phyloP scores from a whole-genome alignment of 768 basidiomycete species.

The Psilocybe cyanescens region DNA sequence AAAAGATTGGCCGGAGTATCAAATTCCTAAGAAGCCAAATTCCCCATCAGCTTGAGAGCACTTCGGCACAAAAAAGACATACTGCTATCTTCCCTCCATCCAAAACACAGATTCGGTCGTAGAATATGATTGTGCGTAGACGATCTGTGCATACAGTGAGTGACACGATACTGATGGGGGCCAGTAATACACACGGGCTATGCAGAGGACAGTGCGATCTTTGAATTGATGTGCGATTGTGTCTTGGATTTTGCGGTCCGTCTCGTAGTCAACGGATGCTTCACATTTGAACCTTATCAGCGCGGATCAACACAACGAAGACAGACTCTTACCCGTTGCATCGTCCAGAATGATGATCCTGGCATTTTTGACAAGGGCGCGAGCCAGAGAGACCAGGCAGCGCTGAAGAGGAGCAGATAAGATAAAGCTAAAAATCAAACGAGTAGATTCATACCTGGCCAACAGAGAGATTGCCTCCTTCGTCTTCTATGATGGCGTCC shows the following conservation, averaged over 20 bases:
- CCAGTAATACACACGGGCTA: slow-evolving; percentile 63
- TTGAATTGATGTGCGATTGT: slow-evolving; percentile 85
- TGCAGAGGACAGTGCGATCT: slow-evolving; percentile 83
- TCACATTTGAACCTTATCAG: neutral
- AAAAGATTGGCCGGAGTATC: slow-evolving; percentile 77
- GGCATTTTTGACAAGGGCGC: slow-evolving; percentile 85
- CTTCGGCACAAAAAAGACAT: neutral
- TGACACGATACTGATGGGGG: neutral
- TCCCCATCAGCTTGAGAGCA: neutral
- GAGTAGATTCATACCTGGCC: slow-evolving; percentile 48
- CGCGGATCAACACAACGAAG: neutral
- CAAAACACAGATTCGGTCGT: slow-evolving; percentile 89
- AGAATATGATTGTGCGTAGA: slow-evolving; percentile 81
- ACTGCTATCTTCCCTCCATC: slow-evolving; percentile 71
- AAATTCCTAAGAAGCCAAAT: slow-evolving; percentile 55
- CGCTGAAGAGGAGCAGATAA: slow-evolving; percentile 43
- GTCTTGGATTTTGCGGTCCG: slow-evolving; percentile 87
- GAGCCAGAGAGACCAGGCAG: slow-evolving; percentile 81
- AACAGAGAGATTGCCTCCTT: slow-evolving; percentile 82
- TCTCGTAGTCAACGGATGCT: slow-evolving; percentile 87
- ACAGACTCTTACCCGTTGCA: slow-evolving; percentile 61
- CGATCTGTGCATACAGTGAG: slow-evolving; percentile 57
- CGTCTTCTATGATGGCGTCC: slow-evolving; percentile 82
- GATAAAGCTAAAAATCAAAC: slow-evolving; percentile 2
- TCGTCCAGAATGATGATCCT: slow-evolving; percentile 88